Evolutionary conservation across 345 rosid species (phyloP), one percentile per base, ranked within the genome.

Genomic region (Corchorus olitorius): DNA sequence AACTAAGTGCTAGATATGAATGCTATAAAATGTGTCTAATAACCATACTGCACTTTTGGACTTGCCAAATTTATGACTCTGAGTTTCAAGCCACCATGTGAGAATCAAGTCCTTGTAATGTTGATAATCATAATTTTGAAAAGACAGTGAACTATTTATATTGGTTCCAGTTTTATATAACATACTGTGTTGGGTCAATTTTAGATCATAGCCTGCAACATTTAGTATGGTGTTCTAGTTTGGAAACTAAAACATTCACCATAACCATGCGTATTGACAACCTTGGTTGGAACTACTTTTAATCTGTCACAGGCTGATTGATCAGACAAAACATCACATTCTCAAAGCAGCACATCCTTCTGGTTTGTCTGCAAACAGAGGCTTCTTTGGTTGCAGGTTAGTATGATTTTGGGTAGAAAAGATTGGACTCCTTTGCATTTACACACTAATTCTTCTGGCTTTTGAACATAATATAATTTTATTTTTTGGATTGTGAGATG

Each of bases 261-360:
- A 19, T 59, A 34, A 41, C 45, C 19, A 22, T 39, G 43, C 43
- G 6, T 34, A 71, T 37, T 71, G 64, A 39, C n/a, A 22, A 46
- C 27, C 50, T 41, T 56, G 41, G 39, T 73, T 72, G 53, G 43
- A 48, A 65, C 49, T 37, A 46, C 34, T 16, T 62, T 6, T 55
- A 72, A 61, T 64, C 41, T 76, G 77, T 58, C 71, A 52, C 89
- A 96, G 99, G 87, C 87, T 93, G 82, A 92, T 96, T 81, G 93
- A 93, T 84, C 91, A 80, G 83, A 85, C 82, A 76, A 96, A 87
- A 78, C 99, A 96, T 89, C 92, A 91, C 76, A 87, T 93, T 75
- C 97, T 93, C 80, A 92, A 91, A 85, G 93, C 99, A 65, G 99
- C 99, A 27, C 99, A 96, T 88, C 99, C 99, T 46, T 96, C 99